Conservation (phyloP, 2,329 filamentous ascomycete genomes). For the Calonectria pauciramosa region DNA sequence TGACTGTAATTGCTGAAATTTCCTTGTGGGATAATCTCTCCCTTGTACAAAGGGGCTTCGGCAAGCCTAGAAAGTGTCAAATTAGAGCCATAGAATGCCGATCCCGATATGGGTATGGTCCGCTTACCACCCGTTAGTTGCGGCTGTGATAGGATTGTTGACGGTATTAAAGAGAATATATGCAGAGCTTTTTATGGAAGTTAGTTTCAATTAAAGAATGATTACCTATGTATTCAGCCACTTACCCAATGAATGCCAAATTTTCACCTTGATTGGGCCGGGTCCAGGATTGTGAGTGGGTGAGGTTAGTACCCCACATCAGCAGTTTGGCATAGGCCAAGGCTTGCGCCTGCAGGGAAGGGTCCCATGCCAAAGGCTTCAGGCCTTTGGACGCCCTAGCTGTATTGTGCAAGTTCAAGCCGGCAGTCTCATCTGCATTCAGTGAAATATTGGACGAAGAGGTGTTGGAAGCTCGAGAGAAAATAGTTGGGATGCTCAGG, state of each 20-base stretch:
- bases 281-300: background rate
- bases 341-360: background rate
- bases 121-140: background rate
- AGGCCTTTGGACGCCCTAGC: background rate
- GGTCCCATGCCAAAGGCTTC: background rate
- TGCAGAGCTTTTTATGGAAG: background rate
- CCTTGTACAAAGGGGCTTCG: background rate
- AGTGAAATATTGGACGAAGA: background rate
- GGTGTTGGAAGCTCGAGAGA: background rate
- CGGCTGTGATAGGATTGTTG: background rate
- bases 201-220: background rate
- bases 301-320: background rate
- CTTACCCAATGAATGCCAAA: background rate
- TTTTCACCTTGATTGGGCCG: background rate
- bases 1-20: background rate
- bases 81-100: background rate
- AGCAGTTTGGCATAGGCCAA: background rate
- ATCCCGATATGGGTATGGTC: background rate
- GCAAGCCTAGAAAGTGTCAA: background rate
- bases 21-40: background rate
- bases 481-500: background rate
- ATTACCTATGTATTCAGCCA: background rate
- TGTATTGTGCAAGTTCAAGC: background rate
- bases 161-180: background rate
- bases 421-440: background rate